Evolutionary conservation across 495 filamentous ascomycete species (phyloP), one percentile per base, ranked within the genome.

Genomic region (Penicillium robsamsonii): DNA sequence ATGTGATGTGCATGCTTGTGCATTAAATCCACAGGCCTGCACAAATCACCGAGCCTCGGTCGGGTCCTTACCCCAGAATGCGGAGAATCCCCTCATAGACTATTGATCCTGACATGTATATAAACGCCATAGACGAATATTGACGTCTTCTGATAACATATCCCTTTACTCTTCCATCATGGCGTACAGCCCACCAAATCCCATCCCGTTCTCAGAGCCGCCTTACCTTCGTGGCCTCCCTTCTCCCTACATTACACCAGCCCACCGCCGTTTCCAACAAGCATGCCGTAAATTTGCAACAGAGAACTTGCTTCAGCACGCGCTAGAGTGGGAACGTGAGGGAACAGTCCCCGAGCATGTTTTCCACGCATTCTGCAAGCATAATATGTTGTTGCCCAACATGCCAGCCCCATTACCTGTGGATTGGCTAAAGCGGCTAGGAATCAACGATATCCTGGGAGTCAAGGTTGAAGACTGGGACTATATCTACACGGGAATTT

Each of bases 401-500:
- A 75, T 90, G 48, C 82, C 86, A 0, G 77, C 87, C 0, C 87
- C 88, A 2, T 66, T 92, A 42, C 87, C 87, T 0, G 81, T 87
- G 15, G 74, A 75, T 40, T 87, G 84, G 85, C 73, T 88, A 42
- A 84, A 86, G 64, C 75, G 74, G 5, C 57, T 87, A 27, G 86
- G 84, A 3, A 83, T 91, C 45, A 69, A 83, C 51, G 79, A 86
- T 53, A 79, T 91, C 12, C 71, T 84, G 1, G 86, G 85, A n/a
- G 75, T 90, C 22, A 84, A 83, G 58, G 84, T 91, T 6, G 87
- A 89, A 61, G 86, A 90, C 10, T 91, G 85, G 71, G 87, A 89
- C 60, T 88, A 88, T 59, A 68, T 90, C 25, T 86, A 91, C 57
- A 83, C 79, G 3, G 71, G 84, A 50, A 90, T 92, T 43, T 89